These are phyloP conservation scores for Eimeria praecox DNA, from an alignment of 169 alveolate genomes.

Conservation along the genomic window DNA sequence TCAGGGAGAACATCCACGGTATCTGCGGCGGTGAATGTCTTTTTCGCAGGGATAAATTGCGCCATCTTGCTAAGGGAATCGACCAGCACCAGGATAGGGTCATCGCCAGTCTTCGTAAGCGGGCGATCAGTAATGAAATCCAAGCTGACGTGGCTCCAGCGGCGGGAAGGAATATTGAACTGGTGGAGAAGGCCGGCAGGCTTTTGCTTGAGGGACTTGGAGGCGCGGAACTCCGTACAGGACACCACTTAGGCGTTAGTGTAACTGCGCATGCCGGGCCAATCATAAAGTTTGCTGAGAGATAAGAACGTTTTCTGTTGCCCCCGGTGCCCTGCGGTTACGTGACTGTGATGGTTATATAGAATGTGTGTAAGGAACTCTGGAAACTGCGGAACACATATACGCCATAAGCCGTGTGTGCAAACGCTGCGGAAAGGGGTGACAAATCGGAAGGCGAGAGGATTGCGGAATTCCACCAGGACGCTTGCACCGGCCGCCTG, in stretches of 20 bases:
- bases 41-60: too few species aligned
- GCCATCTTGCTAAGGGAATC: too few species aligned
- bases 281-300: neutral
- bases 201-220: constrained; percentile 7
- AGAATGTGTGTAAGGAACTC: neutral
- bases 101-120: too few species aligned
- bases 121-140: too few species aligned
- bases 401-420: constrained; percentile 1
- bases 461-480: constrained; percentile 4
- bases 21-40: too few species aligned
- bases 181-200: constrained; percentile 39
- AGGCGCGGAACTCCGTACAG: neutral
- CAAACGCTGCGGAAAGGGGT: neutral
- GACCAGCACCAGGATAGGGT: too few species aligned
- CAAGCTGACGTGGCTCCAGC: too few species aligned
- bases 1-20: too few species aligned
- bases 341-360: neutral
- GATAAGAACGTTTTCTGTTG: neutral
- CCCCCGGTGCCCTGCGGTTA: constrained; percentile 16
- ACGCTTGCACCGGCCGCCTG: neutral
- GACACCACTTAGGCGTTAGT: neutral
- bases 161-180: neutral
- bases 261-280: constrained; percentile 22
- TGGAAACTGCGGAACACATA: constrained; percentile 6
- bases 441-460: neutral